These are phyloP conservation scores for Kodamaea suecica DNA, from an alignment of 1,139 yeast genomes.

Conservation along the genomic window DNA sequence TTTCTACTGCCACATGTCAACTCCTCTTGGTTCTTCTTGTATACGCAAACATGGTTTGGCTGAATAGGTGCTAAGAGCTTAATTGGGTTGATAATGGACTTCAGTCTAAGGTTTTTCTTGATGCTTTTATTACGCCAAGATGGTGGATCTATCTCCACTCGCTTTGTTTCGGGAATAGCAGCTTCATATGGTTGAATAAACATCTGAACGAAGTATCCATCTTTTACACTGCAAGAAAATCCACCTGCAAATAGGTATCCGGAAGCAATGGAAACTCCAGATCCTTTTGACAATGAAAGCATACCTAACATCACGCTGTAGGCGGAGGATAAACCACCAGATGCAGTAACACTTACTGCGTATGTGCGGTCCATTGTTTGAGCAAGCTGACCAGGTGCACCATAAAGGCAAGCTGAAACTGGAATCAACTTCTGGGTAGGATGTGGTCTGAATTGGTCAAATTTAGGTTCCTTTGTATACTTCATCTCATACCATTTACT, in stretches of 20 bases:
- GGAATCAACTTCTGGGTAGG: slow-evolving; percentile 7
- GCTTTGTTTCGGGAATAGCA: slow-evolving; percentile 5
- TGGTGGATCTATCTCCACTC: slow-evolving; percentile 1
- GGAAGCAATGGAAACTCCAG: slow-evolving; percentile 1
- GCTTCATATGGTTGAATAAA: slow-evolving; percentile 8
- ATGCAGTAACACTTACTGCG: slow-evolving; percentile 1
- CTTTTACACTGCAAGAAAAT: slow-evolving; percentile 5
- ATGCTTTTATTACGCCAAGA: neutral
- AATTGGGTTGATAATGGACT: neutral
- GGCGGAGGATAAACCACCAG: neutral
- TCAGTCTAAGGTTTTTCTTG: slow-evolving; percentile 5
- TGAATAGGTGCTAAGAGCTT: slow-evolving; percentile 5
- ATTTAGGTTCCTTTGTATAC: neutral
- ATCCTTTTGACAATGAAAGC: slow-evolving; percentile 1
- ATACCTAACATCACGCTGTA: neutral
- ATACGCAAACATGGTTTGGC: slow-evolving; percentile 10
- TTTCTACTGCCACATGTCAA: slow-evolving; percentile 6
- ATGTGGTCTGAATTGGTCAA: neutral
- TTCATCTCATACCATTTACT: slow-evolving; percentile 6
- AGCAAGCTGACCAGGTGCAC: slow-evolving; percentile 4
- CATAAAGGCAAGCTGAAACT: slow-evolving; percentile 7
- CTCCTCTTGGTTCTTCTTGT: slow-evolving; percentile 2
- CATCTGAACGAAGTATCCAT: slow-evolving; percentile 7
- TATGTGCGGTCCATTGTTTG: slow-evolving; percentile 2
- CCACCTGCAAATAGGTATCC: slow-evolving; percentile 4